Evolutionary conservation across 73 alveolate genomes (phyloP), one percentile per base, ranked within the genome.

Genomic region (Paraurostyla sp.): DNA sequence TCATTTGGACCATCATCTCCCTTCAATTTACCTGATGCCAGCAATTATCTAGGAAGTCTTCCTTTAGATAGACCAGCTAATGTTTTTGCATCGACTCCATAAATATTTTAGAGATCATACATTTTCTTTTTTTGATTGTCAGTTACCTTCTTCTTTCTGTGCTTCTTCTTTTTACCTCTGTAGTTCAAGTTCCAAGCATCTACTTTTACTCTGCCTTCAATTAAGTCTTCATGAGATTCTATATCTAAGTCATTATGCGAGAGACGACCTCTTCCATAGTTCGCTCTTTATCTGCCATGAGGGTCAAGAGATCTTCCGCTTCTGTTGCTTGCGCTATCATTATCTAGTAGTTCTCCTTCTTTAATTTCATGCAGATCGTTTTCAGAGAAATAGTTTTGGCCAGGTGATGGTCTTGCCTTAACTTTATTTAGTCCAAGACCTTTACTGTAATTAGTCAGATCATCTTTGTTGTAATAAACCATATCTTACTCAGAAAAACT

Each of bases 381-480:
- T 16, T 82, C 91, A 16, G 84, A 35, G 41, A 20, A 73, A 18
- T 32, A 54, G 22, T 75, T 9, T n/a, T n/a, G n/a, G n/a, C n/a
- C n/a, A 22, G 56, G 83, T 4, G 68, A 49, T 38, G 51, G 41
- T 60, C 71, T 86, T 43, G 36, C 54, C 45, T 54, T 71, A 27
- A 73, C 93, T 42, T 76, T 86, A 32, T 86, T 86, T n/a, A 86
- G 46, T 18, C 93, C 93, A 22, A 60, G 48, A 35, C 35, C 71
- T 32, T 86, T 76, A 11, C 83, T 45, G 40, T 50, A 86, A 59
- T 76, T 41, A 36, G 93, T 86, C 82, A 86, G 22, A 36, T 86
- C 93, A 41, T 86, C 93, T 52, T 86, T 86, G 27, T 73, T 49
- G 71, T 86, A 86, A 36, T 68, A 63, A 6, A 86, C 93, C 89